Base-by-base conservation (phyloP, 179 eudicot species). In the Beta corolliflora region DNA sequence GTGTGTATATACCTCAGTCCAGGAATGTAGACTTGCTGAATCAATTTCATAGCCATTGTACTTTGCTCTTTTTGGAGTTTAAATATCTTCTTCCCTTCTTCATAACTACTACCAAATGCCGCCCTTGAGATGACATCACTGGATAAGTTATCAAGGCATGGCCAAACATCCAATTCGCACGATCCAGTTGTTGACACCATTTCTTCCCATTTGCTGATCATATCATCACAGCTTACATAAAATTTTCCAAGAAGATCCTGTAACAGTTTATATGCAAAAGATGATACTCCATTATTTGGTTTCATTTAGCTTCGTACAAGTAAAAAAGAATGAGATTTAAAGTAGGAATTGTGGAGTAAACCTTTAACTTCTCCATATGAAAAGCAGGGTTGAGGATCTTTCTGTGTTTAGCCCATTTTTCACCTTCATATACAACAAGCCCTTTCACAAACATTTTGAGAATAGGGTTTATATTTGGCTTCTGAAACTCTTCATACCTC, bases 101-200 rank as follows among this genome's bases (percentile, higher is more conserved):
- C 80, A 21, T 74, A 85, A 77, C 75, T 85, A 67, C 84, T 85
- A 25, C 87, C 87, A 45, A 85, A 85, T 73, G 87, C 85, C 1
- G 77, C 87, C 68, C 87, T 85, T 29, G 87, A 81, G 56, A 85
- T 85, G 36, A 70, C 81, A 79, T 85, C 87, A 0, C 82, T 84
- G 3, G 87, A 85, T 56, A 85, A 66, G 41, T 53, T 71, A 78
- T 53, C 80, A 78, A 85, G 87, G 63, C 79, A 23, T 1, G 84
- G 87, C 87, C 84, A 85, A 60, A 82, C 87, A 75, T 85, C 85
- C 16, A 85, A 23, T 75, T 85, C 87, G 45, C 80, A 69, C 0
- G 74, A 41, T 29, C 82, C 87, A 0, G 2, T 58, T 11, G 71
- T 7, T 19, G 84, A 45, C 44, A 70, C 46, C 69, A 78, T 64